Base-by-base conservation (phyloP, 495 filamentous ascomycete species). In the Delitschia confertaspora region DNA sequence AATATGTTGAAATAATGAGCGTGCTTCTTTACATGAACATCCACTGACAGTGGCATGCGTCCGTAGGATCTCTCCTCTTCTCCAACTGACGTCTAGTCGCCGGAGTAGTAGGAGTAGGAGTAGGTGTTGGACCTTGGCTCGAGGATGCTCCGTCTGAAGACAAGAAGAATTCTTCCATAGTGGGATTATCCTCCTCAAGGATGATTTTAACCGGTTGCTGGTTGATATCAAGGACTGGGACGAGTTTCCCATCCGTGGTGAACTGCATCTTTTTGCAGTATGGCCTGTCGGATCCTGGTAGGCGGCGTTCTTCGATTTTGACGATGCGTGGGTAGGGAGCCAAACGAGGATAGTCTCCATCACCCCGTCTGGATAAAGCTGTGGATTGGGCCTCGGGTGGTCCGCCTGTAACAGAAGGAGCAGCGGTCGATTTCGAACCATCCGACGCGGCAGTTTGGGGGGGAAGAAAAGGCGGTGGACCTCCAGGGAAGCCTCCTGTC, bases 261-360 rank as follows among this genome's bases (percentile, higher is more conserved):
- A 93, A 69, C 52, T 76, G 66, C 66, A 84, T 80, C 53, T 87
- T 78, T 34, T 83, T 74, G 61, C 86, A 93, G 50, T 76, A 77
- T 2, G 82, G 75, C 37, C 64, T 50, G 3, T 40, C 33, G 37
- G 53, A 33, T 50, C 49, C 47, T 42, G 67, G 51, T 59, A 76
- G 48, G n/a, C 85, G 74, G 26, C 78, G 78, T 61, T 94, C 88
- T 57, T 85, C 76, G 23, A 93, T 69, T 60, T 93, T 91, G 53
- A 94, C 69, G 27, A 81, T 70, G 25, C 76, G 75, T 0, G 85
- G 83, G 56, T 83, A 93, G 11, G 69, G 55, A 22, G 35, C 38
- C 29, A 11, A 47, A 14, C 30, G 39, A 16, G 35, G 49, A 5
- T 22, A 38, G 34, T 49, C n/a, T 31, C 17, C 30, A 26, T 47